These are phyloP conservation scores for Pochonia chlamydosporia DNA, from an alignment of 2,329 filamentous ascomycete genomes.

Conservation along the genomic window DNA sequence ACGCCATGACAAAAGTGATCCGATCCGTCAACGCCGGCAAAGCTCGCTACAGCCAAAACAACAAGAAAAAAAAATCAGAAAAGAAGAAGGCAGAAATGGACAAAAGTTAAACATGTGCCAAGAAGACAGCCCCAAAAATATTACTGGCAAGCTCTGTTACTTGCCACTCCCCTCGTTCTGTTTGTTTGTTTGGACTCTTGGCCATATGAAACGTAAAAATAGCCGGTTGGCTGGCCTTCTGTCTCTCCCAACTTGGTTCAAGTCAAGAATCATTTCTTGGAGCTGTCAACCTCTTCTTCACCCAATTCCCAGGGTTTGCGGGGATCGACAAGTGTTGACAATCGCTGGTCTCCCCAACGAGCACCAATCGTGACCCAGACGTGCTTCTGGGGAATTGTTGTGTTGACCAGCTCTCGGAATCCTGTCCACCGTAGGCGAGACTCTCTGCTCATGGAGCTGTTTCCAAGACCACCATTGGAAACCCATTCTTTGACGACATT, in stretches of 20 bases:
- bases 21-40: slow-evolving; percentile 10
- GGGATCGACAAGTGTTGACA: slow-evolving; percentile 51
- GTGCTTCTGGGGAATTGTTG: slow-evolving; percentile 51
- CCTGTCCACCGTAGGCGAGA: slow-evolving; percentile 54
- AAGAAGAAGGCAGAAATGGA: slow-evolving; percentile 14
- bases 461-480: slow-evolving; percentile 62
- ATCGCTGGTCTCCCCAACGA: slow-evolving; percentile 50
- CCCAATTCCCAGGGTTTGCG: slow-evolving; percentile 47
- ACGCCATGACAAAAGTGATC: slow-evolving; percentile 10
- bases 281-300: slow-evolving; percentile 40
- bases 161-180: not conserved
- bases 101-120: slow-evolving; percentile 8
- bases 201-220: not conserved
- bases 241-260: not conserved
- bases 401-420: slow-evolving; percentile 46
- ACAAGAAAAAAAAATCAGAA: slow-evolving; percentile 8
- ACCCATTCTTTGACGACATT: slow-evolving; percentile 67
- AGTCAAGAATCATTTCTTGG: slow-evolving; percentile 19
- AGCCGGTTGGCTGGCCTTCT: not conserved
- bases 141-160: not conserved
- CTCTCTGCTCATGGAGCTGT: slow-evolving; percentile 52
- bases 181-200: not conserved
- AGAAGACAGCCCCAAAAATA: not conserved
- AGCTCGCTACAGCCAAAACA: slow-evolving; percentile 7
- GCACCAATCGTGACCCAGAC: slow-evolving; percentile 66